These are phyloP conservation scores for Lanmaoa pseudosensibilis DNA, from an alignment of 768 basidiomycete genomes.

Conservation along the genomic window DNA sequence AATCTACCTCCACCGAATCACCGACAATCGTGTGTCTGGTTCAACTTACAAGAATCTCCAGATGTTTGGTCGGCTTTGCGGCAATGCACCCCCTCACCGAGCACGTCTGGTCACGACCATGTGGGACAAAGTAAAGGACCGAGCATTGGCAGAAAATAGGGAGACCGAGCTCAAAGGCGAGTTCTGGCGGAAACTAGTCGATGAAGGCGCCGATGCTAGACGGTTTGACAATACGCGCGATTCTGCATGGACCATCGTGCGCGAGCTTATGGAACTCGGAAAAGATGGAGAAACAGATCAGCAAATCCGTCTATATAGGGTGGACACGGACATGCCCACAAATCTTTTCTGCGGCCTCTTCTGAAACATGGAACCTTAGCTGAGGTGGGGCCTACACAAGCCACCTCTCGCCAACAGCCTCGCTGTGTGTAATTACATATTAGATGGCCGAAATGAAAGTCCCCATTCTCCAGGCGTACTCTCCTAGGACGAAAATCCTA, in stretches of 20 bases:
- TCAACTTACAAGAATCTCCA: slow-evolving; percentile 30
- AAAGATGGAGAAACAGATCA: neutral
- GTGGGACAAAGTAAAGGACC: slow-evolving; percentile 33
- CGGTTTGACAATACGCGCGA: neutral
- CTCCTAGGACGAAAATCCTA: neutral
- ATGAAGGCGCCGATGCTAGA: neutral
- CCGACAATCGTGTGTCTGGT: slow-evolving; percentile 35
- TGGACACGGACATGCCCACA: slow-evolving; percentile 9
- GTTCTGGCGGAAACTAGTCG: slow-evolving; percentile 22
- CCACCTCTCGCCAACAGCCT: too few relatives aligned
- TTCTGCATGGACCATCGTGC: slow-evolving; percentile 1
- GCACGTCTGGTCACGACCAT: slow-evolving; percentile 39
- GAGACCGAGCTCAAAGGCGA: slow-evolving; percentile 26
- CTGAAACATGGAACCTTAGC: neutral
- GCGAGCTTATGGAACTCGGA: neutral
- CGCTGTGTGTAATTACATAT: neutral
- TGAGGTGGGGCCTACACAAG: too few relatives aligned
- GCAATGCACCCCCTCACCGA: slow-evolving; percentile 25
- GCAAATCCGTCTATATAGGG: slow-evolving; percentile 11
- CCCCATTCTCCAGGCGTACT: neutral
- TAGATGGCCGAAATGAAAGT: neutral
- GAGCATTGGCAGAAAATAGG: neutral
- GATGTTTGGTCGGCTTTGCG: slow-evolving; percentile 37
- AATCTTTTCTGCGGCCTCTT: neutral
- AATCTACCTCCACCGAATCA: slow-evolving; percentile 35